These are phyloP conservation scores for Arxiozyma telluris DNA, from an alignment of 1,139 yeast species.

Conservation along the genomic window DNA sequence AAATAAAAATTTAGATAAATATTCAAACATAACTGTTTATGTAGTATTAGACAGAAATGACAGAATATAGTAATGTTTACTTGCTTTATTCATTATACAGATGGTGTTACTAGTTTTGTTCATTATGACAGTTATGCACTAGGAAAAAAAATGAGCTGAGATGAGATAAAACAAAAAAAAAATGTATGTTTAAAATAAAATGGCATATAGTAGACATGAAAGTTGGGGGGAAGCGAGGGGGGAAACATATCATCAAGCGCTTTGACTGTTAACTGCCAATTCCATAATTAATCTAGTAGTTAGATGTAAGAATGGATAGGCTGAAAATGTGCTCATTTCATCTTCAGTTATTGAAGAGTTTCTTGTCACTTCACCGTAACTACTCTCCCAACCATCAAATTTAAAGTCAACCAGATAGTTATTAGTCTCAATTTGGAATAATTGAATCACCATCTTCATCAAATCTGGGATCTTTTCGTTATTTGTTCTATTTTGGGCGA, in stretches of 20 bases:
- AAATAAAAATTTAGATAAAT: neutral
- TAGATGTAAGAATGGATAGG: constrained; percentile 88
- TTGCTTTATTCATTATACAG: too few relatives aligned
- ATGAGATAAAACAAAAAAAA: too few relatives aligned
- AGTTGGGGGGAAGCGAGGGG: too few relatives aligned
- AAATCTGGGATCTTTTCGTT: constrained; percentile 46
- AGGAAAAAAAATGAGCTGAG: neutral
- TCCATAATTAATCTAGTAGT: constrained; percentile 94
- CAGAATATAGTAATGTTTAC: neutral
- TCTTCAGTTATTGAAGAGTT: constrained; percentile 39
- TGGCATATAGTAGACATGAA: neutral
- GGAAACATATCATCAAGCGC: constrained; percentile 16
- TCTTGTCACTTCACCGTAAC: constrained; percentile 30
- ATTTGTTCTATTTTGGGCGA: constrained; percentile 28
- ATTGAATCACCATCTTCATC: constrained; percentile 96
- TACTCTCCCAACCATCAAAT: constrained; percentile 89
- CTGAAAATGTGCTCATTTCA: constrained; percentile 76
- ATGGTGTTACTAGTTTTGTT: neutral
- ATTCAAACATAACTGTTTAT: too few relatives aligned
- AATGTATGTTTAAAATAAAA: neutral
- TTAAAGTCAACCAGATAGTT: constrained; percentile 94
- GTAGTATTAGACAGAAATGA: neutral
- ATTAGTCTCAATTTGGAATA: constrained; percentile 91
- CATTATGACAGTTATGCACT: neutral
- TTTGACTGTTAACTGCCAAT: constrained; percentile 78